These are phyloP conservation scores for Fusarium palustre DNA, from an alignment of 2,329 filamentous ascomycete species.

Conservation along the genomic window DNA sequence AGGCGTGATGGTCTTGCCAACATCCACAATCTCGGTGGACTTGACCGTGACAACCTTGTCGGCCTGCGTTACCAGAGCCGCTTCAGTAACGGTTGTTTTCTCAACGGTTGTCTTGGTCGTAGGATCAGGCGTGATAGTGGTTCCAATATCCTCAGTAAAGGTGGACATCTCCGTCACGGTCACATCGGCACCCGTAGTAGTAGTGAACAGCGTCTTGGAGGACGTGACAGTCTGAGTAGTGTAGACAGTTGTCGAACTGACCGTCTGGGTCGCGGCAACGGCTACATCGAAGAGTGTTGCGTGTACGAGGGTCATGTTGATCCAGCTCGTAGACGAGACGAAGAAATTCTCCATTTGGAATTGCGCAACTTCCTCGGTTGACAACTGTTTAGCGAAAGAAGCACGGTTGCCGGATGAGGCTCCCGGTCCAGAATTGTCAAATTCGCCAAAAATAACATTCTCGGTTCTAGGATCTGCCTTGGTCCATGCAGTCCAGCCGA, in stretches of 20 bases:
- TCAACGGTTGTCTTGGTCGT: slow-evolving; percentile 28
- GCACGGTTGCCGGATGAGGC: slow-evolving; percentile 35
- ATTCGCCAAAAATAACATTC: slow-evolving; percentile 39
- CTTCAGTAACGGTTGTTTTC: slow-evolving; percentile 37
- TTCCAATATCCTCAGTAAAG: slow-evolving; percentile 29
- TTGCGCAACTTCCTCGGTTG: slow-evolving; percentile 9
- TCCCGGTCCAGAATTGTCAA: slow-evolving; percentile 37
- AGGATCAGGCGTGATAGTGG: slow-evolving; percentile 39
- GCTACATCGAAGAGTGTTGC: slow-evolving; percentile 38
- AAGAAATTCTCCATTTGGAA: slow-evolving; percentile 41
- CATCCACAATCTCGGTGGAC: slow-evolving; percentile 46
- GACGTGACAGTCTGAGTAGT: slow-evolving; percentile 33
- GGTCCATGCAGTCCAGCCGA: slow-evolving; percentile 41
- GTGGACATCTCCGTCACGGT: slow-evolving; percentile 36
- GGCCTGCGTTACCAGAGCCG: slow-evolving; percentile 20
- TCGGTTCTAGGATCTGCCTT: slow-evolving; percentile 39
- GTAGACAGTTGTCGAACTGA: slow-evolving; percentile 32
- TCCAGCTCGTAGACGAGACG: slow-evolving; percentile 35
- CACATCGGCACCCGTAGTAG: slow-evolving; percentile 23
- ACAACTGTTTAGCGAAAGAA: slow-evolving; percentile 38
- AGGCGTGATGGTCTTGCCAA: slow-evolving; percentile 51
- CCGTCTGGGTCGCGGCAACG: slow-evolving; percentile 15
- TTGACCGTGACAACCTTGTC: slow-evolving; percentile 47
- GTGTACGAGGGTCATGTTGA: slow-evolving; percentile 40
- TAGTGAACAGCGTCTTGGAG: slow-evolving; percentile 35